Percentiles rank a stretch among this genome's conserved stretches.
Conservation (phyloP, 164 flowering plant genomes). For the Vitis labrusca region DNA sequence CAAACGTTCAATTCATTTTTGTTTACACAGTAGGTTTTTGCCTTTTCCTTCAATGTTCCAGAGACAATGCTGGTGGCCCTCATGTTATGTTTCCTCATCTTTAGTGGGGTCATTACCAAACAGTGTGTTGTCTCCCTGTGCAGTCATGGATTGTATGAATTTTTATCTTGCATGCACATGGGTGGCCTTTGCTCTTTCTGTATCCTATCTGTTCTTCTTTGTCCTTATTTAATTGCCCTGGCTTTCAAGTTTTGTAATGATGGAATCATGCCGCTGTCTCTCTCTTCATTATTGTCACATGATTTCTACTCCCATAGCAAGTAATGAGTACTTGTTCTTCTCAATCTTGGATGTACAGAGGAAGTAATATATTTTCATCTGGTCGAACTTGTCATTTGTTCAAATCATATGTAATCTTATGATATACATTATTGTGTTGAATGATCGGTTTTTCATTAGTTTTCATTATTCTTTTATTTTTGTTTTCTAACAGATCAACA, state of each 20-base stretch:
- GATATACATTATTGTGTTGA: background rate
- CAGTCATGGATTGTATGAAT: constrained; percentile 14
- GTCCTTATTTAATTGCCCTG: constrained; percentile 1
- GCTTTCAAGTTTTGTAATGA: constrained; percentile 1
- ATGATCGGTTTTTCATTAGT: background rate
- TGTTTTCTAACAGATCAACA: constrained; percentile 59
- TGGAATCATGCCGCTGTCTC: constrained; percentile 5
- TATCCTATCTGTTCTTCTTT: constrained; percentile 1
- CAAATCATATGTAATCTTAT: background rate
- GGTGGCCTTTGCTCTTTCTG: constrained; percentile 7
- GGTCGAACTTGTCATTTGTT: background rate
- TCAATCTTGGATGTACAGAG: too few species aligned
- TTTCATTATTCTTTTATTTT: constrained; percentile 4
- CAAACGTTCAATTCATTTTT: background rate
- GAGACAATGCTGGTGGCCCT: constrained; percentile 6
- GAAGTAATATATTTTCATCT: background rate
- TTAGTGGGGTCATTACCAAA: constrained; percentile 11
- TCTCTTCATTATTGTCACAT: background rate
- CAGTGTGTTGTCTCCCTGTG: constrained; percentile 12
- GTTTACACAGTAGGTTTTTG: constrained; percentile 3
- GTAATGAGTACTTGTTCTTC: too few species aligned
- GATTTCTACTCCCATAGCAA: background rate
- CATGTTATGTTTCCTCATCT: constrained; percentile 14
- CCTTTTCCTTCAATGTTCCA: constrained; percentile 9
- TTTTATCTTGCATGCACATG: constrained; percentile 26